Conservation (phyloP, 106 monocot species). For the Posidonia australis region DNA sequence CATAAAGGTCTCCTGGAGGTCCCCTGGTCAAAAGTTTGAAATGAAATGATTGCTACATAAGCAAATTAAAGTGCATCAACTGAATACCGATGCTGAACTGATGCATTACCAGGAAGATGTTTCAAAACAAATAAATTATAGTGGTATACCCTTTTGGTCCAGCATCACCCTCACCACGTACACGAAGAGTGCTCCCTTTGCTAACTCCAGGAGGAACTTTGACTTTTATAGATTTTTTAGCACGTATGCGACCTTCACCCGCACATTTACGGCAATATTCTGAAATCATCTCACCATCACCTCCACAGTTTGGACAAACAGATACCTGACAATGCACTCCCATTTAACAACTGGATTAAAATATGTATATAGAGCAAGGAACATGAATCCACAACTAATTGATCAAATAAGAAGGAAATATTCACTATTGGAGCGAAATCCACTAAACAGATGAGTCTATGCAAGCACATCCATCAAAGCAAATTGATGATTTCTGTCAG, state of each 20-base stretch:
- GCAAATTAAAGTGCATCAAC: not conserved
- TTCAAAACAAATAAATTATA: not conserved
- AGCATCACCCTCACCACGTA: slow-evolving; percentile 97
- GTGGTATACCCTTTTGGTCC: slow-evolving; percentile 83
- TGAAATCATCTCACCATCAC: slow-evolving; percentile 94
- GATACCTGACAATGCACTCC: slow-evolving; percentile 49
- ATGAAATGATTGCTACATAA: not conserved
- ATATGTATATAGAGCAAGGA: not conserved
- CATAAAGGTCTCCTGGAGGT: slow-evolving; percentile 93
- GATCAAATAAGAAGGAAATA: too few species aligned
- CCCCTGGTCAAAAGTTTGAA: slow-evolving; percentile 38
- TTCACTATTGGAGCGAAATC: too few species aligned
- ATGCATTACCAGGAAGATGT: not conserved
- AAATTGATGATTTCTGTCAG: too few species aligned
- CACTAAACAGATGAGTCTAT: too few species aligned
- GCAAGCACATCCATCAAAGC: too few species aligned
- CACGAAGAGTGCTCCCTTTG: slow-evolving; percentile 98
- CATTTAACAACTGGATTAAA: not conserved
- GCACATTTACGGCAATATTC: slow-evolving; percentile 92
- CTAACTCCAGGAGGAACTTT: slow-evolving; percentile 96
- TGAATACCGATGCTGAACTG: not conserved
- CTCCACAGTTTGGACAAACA: slow-evolving; percentile 87
- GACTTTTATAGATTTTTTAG: slow-evolving; percentile 83
- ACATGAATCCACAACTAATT: too few species aligned
- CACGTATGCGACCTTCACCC: slow-evolving; percentile 82